phyloP scores from a whole-genome alignment of 2,329 filamentous ascomycete species.

The Penicillium sp. region DNA sequence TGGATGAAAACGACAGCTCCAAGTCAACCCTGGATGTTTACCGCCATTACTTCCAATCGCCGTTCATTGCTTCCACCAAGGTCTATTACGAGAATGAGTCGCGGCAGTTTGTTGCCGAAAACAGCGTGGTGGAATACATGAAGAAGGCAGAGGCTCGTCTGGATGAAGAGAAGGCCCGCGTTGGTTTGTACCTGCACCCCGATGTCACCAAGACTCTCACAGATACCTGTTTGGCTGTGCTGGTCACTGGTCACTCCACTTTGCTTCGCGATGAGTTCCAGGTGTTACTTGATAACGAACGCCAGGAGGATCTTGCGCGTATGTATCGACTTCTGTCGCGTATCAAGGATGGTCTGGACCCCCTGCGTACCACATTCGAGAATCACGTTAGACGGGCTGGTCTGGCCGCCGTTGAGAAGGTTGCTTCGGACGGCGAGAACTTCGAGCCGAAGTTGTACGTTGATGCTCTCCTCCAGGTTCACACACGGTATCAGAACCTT shows the following conservation, averaged over 20 bases:
- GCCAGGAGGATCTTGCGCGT: constrained; percentile 89
- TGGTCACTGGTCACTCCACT: constrained; percentile 83
- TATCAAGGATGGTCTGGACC: constrained; percentile 89
- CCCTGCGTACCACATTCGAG: constrained; percentile 83
- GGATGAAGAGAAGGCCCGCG: constrained; percentile 90
- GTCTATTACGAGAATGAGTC: constrained; percentile 90
- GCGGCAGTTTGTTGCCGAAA: constrained; percentile 90
- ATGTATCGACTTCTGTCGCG: constrained; percentile 93
- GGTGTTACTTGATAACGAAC: constrained; percentile 86
- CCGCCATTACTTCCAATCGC: constrained; percentile 85
- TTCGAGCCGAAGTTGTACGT: constrained; percentile 97
- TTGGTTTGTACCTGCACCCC: constrained; percentile 84
- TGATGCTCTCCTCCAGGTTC: constrained; percentile 89
- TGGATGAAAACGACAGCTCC: constrained; percentile 88
- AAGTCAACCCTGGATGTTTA: constrained; percentile 97
- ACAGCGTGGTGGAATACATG: constrained; percentile 99
- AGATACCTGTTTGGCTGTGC: constrained; percentile 81
- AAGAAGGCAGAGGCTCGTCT: constrained; percentile 94
- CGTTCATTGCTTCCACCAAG: constrained; percentile 83
- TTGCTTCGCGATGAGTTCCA: constrained; percentile 97
- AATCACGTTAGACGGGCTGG: constrained; percentile 90
- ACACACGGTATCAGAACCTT: constrained; percentile 87
- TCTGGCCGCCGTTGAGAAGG: constrained; percentile 83
- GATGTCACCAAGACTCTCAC: constrained; percentile 85
- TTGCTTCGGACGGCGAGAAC: constrained; percentile 82